Evolutionary conservation across 1,139 yeast genomes (phyloP), one percentile per base, ranked within the genome.

Genomic region (Magnusiomyces fungicola): DNA sequence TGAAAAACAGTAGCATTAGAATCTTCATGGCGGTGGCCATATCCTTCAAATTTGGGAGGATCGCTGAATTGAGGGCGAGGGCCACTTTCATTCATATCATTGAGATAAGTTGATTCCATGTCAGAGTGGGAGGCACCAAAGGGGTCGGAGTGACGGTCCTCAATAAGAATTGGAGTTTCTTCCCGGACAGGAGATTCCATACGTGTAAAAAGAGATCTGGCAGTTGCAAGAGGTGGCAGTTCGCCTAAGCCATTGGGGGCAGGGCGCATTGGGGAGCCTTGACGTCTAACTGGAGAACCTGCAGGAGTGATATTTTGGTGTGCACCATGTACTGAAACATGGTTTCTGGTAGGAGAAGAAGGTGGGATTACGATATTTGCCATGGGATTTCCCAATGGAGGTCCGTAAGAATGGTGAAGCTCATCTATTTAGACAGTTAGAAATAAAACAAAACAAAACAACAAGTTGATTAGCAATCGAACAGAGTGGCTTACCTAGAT

Each of bases 131-230:
- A 9, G 5, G 10, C 36, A n/a, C 34, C 34, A n/a, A 32, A n/a
- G 16, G 41, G 12, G n/a, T 29, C 18, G 44, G 22, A 12, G 3
- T 18, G 14, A 23, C 43, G 54, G 37, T 50, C 52, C 30, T 52
- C 60, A 49, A 59, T 57, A 14, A 52, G 54, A 52, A 60, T 60
- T 24, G 63, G 57, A 16, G 58, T 56, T 36, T 55, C 44, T 39
- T 58, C 63, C 24, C 57, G 50, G 18, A 56, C 56, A 12, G 65
- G 64, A 9, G 64, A 58, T 50, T 62, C 65, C 19, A 58, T 48
- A 1, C 65, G 55, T 19, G 64, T 59, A 62, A 65, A 61, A 34
- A 60, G 62, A 14, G 62, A 58, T 48, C 65, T 50, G 24, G 53
- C 48, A 4, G 51, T 50, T 29, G 45, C 36, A 6, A 42, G 34